Evolutionary conservation across 2,329 filamentous ascomycete species (phyloP).

Genomic region (Fusarium sp.): DNA sequence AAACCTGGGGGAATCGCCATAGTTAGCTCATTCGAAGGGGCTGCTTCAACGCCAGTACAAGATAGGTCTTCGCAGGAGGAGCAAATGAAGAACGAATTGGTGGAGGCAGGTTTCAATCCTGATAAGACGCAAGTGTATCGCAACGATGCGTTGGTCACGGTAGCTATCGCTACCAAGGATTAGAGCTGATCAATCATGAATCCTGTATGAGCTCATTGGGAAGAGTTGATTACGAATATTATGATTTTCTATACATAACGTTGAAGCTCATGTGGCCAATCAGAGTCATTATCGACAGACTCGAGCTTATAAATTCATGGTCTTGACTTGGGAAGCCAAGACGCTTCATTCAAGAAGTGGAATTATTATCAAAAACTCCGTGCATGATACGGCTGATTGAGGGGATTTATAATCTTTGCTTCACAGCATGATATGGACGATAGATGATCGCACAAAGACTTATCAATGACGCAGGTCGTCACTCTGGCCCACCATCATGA

Average conservation of each 20-base stretch:
- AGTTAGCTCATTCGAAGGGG: background rate
- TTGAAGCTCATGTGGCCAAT: background rate
- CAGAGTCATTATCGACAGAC: background rate
- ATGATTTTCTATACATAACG: background rate
- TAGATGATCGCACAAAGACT: background rate
- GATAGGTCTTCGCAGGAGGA: background rate
- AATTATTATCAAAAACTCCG: background rate
- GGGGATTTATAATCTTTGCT: constrained; percentile 7
- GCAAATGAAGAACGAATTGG: background rate
- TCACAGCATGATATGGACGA: background rate
- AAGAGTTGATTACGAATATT: background rate
- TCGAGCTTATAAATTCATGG: background rate
- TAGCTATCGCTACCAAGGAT: background rate
- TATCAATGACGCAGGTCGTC: background rate
- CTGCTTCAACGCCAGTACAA: background rate
- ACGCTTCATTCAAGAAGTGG: background rate
- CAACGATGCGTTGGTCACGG: background rate
- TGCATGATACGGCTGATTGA: background rate
- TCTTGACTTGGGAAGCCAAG: background rate
- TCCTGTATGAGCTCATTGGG: too few relatives aligned
- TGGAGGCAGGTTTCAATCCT: background rate
- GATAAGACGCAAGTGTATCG: background rate
- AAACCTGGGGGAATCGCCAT: background rate
- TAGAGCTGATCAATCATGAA: background rate
- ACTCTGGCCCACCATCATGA: background rate